Evolutionary conservation across 2,329 filamentous ascomycete species (phyloP), one percentile per base, ranked within the genome.

Genomic region (Fusarium transvaalense): DNA sequence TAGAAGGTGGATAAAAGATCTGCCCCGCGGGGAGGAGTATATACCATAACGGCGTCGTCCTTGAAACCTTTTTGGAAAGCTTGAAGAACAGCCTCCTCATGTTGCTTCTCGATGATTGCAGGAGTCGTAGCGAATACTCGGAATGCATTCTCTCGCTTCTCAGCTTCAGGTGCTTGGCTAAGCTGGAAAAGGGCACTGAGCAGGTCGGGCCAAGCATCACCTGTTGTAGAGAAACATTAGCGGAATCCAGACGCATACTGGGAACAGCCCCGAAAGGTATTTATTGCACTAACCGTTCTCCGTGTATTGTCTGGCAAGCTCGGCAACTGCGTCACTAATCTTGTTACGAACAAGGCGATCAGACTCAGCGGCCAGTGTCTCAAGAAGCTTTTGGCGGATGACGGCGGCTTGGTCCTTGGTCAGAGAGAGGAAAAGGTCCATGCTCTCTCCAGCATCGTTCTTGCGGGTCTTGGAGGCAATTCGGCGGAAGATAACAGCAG

Each of bases 281-380:
- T 13, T 14, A 14, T 25, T 13, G 6, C 34, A 83, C 90, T 79
- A 85, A 97, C 93, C 91, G 76, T 92, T 93, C 75, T 98, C 96
- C 43, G 92, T 92, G 81, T 97, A 97, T 82, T 99, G 94, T 75
- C 96, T 89, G 43, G 95, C 96, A 64, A 99, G 86, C 81, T 99
- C 96, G 25, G 96, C 96, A 66, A 98, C 92, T n/a, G 95, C 94
- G 81, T 99, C 96, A 74, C 94, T 96, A 77, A 98, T 92, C 81
- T 99, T 99, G 83, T 97, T 96, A 75, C 96, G 88, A 46, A 97
- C 92, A 38, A 88, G 84, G 65, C 89, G 87, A 66, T 92, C 88
- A 23, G 87, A 83, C 82, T 98, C 96, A 65, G 84, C 85, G 60
- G 88, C 88, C 54, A 97, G 84, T 53, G 89, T 89, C 75, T 94